phyloP scores from a whole-genome alignment of 257 asterid genomes.

The Solanum tacnaense region DNA sequence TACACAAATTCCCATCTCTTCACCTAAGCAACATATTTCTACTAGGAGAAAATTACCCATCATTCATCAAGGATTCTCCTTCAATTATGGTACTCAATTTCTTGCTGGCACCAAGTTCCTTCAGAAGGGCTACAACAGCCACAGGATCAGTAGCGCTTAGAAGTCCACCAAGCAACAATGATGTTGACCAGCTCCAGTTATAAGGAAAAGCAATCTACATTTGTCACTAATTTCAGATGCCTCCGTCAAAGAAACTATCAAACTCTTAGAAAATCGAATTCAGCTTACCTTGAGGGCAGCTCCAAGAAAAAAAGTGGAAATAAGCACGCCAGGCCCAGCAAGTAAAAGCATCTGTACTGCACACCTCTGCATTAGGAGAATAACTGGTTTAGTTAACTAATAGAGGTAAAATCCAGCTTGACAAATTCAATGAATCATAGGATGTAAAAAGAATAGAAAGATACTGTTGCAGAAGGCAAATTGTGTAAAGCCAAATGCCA shows the following conservation, averaged over 20 bases:
- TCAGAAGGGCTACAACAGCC: constrained; percentile 93
- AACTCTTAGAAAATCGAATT: constrained; percentile 8
- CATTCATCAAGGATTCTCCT: constrained; percentile 97
- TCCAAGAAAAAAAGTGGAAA: constrained; percentile 86
- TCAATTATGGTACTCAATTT: constrained; percentile 89
- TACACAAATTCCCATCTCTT: not conserved
- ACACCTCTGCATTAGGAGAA: constrained; percentile 56
- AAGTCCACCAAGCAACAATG: constrained; percentile 89
- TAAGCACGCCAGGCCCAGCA: constrained; percentile 97
- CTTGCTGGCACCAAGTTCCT: constrained; percentile 96
- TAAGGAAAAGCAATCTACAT: constrained; percentile 78
- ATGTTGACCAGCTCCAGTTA: constrained; percentile 92
- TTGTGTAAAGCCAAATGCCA: not conserved
- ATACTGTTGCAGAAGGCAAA: not conserved
- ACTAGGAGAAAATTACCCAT: constrained; percentile 48
- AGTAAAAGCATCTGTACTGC: constrained; percentile 76
- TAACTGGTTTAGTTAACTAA: not conserved
- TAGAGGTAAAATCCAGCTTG: not conserved
- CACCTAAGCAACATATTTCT: not conserved
- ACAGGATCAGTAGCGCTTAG: constrained; percentile 99
- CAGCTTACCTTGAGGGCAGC: constrained; percentile 68
- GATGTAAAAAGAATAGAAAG: not conserved
- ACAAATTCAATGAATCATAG: not conserved
- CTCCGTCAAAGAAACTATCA: constrained; percentile 1
- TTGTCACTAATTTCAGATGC: constrained; percentile 14